A percentile compares a stretch with the other conserved stretches of the same genome.
Conservation (phyloP, 352 stramenopile species). For the Globisporangium solare region DNA sequence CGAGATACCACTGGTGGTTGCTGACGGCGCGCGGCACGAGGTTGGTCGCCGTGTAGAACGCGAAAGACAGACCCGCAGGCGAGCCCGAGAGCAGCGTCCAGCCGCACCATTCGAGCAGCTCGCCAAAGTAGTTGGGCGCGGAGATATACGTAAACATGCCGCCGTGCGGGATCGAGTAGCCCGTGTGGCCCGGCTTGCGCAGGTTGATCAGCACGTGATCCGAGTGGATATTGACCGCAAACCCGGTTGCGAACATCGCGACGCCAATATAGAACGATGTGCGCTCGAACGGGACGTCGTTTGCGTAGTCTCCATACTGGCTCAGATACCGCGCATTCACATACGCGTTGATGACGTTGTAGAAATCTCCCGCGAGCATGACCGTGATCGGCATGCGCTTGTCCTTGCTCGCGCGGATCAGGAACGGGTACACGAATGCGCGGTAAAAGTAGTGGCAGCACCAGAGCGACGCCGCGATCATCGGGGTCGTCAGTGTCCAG, state of each 20-base stretch:
- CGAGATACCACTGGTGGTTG: conserved; percentile 53
- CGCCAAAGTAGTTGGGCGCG: conserved; percentile 71
- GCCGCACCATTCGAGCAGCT: conserved; percentile 71
- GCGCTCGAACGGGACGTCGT: conserved; percentile 26
- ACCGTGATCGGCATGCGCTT: conserved; percentile 65
- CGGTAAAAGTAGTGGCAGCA: conserved; percentile 65
- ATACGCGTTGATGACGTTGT: conserved; percentile 72
- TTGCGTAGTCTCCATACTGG: conserved; percentile 49
- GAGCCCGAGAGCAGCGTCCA: conserved; percentile 61
- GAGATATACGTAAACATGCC: conserved; percentile 71
- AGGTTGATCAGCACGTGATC: conserved; percentile 68
- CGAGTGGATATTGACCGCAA: conserved; percentile 62
- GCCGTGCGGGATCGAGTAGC: conserved; percentile 53
- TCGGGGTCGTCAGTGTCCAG: conserved; percentile 26
- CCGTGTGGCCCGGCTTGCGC: conserved; percentile 46
- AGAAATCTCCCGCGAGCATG: conserved; percentile 45
- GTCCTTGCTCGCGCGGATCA: conserved; percentile 42
- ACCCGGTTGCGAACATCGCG: conserved; percentile 41
- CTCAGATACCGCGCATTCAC: conserved; percentile 65
- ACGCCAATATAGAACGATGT: conserved; percentile 51
- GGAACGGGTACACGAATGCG: conserved; percentile 64
- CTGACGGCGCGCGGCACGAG: conserved; percentile 39
- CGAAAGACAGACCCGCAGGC: conserved; percentile 41
- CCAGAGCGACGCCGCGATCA: conserved; percentile 55
- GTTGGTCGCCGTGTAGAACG: conserved; percentile 45